Evolutionary conservation across 345 rosid species (phyloP), one percentile per base, ranked within the genome.

Genomic region (Eucalyptus cloeziana): DNA sequence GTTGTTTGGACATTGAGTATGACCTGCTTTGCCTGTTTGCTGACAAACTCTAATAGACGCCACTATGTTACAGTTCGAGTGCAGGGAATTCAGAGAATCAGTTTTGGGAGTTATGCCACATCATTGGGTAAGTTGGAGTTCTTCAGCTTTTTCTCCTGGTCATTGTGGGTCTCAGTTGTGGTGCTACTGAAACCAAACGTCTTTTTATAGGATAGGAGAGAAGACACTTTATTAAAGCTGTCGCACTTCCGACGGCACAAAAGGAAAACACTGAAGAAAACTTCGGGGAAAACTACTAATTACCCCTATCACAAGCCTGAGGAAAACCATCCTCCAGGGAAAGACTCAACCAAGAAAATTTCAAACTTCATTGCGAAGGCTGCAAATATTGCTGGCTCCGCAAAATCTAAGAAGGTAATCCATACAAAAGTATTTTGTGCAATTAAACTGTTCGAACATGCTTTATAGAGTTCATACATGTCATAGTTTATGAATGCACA

Each of bases 41-140:
- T 96, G 90, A 94, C 87, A 87, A 92, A 69, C 49, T 49, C 60
- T 79, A 58, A 58, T 54, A 79, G 52, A 27, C 37, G 2, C 44
- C 89, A 83, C 90, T 92, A 88, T 88, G 87, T 88, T 92, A 91
- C 90, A 98, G 99, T 93, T 94, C 91, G 98, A 96, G 90, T 98
- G 99, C 96, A 95, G 99, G 96, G 97, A 97, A 89, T 97, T 96
- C 89, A 94, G 99, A 92, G 99, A 98, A 94, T 97, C 99, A 89
- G 91, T 98, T 90, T 95, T 98, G 90, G 96, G 95, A 89, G 97
- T 95, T 89, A 93, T 97, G 99, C 99, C 99, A 3, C 99, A 98
- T 94, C 97, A 95, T 86, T 97, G 99, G 99, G 99, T 98, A 92
- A 93, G 93, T 89, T n/a, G 51, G 54, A 25, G 49, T 90, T 67